Evolutionary conservation across 1,284 basidiomycete species (phyloP).

Genomic region (Lentinus polychrous): DNA sequence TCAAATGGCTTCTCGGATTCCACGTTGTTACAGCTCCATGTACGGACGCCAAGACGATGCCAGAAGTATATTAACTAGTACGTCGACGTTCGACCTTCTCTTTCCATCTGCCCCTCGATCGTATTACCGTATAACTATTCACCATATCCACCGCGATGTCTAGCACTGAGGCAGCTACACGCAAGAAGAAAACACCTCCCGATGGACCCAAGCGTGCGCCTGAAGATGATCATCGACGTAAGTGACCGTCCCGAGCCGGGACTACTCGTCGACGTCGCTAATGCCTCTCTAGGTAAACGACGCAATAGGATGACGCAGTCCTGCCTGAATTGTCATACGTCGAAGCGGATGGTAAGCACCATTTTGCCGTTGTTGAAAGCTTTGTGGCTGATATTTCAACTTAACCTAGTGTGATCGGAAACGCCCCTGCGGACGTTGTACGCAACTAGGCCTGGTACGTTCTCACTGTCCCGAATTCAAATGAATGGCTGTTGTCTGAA

Average conservation of each 20-base stretch:
- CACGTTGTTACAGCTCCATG: constrained; percentile 1
- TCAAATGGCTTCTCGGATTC: not conserved
- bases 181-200: constrained; percentile 23
- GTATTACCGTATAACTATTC: constrained; percentile 9
- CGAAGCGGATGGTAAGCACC: constrained; percentile 67
- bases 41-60: not conserved
- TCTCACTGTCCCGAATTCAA: not conserved
- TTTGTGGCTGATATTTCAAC: not conserved
- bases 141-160: constrained; percentile 11
- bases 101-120: not conserved
- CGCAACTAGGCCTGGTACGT: constrained; percentile 61
- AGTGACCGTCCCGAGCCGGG: constrained; percentile 8
- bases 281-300: constrained; percentile 28
- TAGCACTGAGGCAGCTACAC: constrained; percentile 15
- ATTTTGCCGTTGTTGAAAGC: not conserved
- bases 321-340: constrained; percentile 66
- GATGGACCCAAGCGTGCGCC: constrained; percentile 21
- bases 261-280: constrained; percentile 1
- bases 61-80: not conserved
- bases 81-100: not conserved
- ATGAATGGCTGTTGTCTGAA: constrained; percentile 2
- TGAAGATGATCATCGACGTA: constrained; percentile 29
- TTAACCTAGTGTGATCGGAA: constrained; percentile 57
- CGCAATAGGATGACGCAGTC: constrained; percentile 62
- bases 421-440: constrained; percentile 67